Percentiles rank a stretch among this genome's conserved stretches.
Conservation (phyloP, 495 filamentous ascomycete genomes). For the Penicillium cosmopolitanum region DNA sequence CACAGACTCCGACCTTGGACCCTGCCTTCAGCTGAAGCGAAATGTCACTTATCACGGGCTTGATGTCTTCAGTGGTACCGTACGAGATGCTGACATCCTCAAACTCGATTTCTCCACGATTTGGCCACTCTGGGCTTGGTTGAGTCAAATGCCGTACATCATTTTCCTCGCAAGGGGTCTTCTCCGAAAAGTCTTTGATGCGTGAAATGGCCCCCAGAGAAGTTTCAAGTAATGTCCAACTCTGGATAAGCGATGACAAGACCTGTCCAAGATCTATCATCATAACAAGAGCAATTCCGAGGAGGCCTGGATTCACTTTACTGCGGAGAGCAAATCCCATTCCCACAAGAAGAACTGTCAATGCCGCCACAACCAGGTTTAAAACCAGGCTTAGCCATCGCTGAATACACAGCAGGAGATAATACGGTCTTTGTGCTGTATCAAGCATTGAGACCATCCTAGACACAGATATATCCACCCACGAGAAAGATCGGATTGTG, state of each 20-base stretch:
- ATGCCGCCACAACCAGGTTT: slow-evolving; percentile 25
- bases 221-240: slow-evolving; percentile 34
- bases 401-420: slow-evolving; percentile 46
- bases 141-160: slow-evolving; percentile 16
- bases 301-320: slow-evolving; percentile 22
- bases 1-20: slow-evolving; percentile 55
- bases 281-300: slow-evolving; percentile 35
- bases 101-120: slow-evolving; percentile 75
- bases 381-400: slow-evolving; percentile 40
- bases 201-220: slow-evolving; percentile 33
- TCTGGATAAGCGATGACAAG: slow-evolving; percentile 27
- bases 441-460: slow-evolving; percentile 32
- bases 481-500: slow-evolving; percentile 47
- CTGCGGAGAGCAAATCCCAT: slow-evolving; percentile 21
- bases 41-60: slow-evolving; percentile 44
- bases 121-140: slow-evolving; percentile 62
- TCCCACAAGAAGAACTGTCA: slow-evolving; percentile 32
- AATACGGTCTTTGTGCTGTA: slow-evolving; percentile 42
- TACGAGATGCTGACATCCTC: slow-evolving; percentile 66
- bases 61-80: slow-evolving; percentile 63
- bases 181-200: slow-evolving; percentile 37
- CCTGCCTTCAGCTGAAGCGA: slow-evolving; percentile 49
- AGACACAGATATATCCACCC: slow-evolving; percentile 22
- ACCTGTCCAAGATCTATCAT: slow-evolving; percentile 29
- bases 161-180: slow-evolving; percentile 29